Evolutionary conservation across 805 yeast species (phyloP), one percentile per base, ranked within the genome.

Genomic region (Lipomyces starkeyi): DNA sequence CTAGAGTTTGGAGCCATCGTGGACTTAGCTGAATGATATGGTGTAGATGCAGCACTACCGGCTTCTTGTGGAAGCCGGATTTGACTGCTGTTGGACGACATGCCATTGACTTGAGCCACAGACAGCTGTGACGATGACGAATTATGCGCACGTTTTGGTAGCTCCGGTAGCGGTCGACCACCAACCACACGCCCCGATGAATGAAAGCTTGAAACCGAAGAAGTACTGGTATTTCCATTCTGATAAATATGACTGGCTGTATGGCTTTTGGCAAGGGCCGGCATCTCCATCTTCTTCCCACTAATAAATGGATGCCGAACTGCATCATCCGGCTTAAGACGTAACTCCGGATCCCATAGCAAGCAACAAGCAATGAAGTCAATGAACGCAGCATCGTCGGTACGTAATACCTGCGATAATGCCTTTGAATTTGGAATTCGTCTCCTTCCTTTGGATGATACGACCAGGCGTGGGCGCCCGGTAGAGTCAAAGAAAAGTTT

Each of bases 281-380:
- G 49, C 22, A 25, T n/a, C 20, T 58, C 68, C 65, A 68, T 58
- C 29, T 35, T 47, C 63, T 68, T 63, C 2, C 78, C 77, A 2
- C 74, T 62, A 7, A 80, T 65, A 66, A 78, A 80, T 58, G 75
- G 80, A 69, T 82, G 84, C 29, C 68, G 67, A 29, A 80, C 71
- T 0, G 83, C 83, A 13, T 77, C 76, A 1, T 71, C 69, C 0
- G 83, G 78, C 11, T 75, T 75, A 59, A 78, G 62, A 3, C 84
- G 77, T 83, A 84, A 55, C 75, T 76, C 47, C 88, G 97, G 84
- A 86, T 91, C 71, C 87, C 95, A 80, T 86, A 88, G 80, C 87
- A 94, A 68, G 86, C 86, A 67, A 81, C 74, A 78, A 84, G 93
- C 76, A 84, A 93, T 71, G 65, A 82, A 82, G 62, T 78, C 79